Percentiles rank a stretch among this genome's conserved stretches.
These are phyloP conservation scores for Leersia perrieri DNA, from an alignment of 176 grass and related monocot species.

Conservation along the genomic window DNA sequence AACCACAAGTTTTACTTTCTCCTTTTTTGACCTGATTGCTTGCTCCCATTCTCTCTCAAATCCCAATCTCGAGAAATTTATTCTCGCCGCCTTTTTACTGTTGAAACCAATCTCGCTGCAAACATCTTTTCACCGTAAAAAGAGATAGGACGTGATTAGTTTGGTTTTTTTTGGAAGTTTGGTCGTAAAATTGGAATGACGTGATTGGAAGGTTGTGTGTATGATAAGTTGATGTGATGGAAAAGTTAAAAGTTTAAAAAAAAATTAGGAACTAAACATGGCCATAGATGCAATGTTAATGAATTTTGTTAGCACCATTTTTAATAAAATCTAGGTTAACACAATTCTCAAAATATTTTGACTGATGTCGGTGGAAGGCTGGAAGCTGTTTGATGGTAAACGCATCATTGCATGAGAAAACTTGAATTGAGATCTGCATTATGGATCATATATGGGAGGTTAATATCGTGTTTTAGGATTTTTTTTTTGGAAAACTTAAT, in stretches of 20 bases:
- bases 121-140: slow-evolving; percentile 14
- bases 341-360: not conserved
- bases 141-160: too few relatives aligned
- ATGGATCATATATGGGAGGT: not conserved
- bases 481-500: too few relatives aligned
- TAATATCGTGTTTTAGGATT: too few relatives aligned
- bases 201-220: too few relatives aligned
- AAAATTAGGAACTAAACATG: too few relatives aligned
- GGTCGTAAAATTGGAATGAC: too few relatives aligned
- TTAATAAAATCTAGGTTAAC: not conserved
- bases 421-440: not conserved
- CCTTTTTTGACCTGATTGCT: slow-evolving; percentile 39
- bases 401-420: too few relatives aligned
- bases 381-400: not conserved
- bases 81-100: slow-evolving; percentile 33
- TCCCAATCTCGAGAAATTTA: slow-evolving; percentile 49
- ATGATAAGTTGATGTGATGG: too few relatives aligned
- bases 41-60: not conserved
- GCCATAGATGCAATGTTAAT: not conserved
- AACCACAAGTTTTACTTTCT: slow-evolving; percentile 40
- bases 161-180: too few relatives aligned
- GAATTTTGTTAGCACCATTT: not conserved
- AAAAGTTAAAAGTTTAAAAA: too few relatives aligned
- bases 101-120: slow-evolving; percentile 8
- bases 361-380: not conserved